Base-by-base conservation (phyloP, 169 alveolate genomes). In the Babesia caballi region DNA sequence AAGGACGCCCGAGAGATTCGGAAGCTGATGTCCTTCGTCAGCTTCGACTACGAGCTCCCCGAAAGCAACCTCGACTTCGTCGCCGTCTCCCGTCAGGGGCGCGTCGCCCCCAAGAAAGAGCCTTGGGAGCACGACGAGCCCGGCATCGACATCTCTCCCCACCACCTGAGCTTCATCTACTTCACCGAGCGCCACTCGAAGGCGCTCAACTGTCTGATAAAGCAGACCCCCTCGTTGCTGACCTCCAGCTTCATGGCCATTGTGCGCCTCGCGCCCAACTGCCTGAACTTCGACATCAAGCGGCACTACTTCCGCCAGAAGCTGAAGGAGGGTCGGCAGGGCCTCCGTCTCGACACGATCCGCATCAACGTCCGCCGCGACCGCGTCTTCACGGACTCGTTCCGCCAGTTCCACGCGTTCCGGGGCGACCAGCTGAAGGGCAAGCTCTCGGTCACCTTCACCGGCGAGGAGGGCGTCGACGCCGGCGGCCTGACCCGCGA, bases 401-500 rank as follows among this genome's bases (percentile, higher is more conserved):
- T 90, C 82, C 96, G 92, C 46, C 95, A 95, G 60, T 80, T 98
- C 49, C 84, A 95, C 17, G 69, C 81, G 60, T 85, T 92, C 50
- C 71, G 94, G 12, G 95, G 99, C 0, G 97, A 95, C 36, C 98
- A 96, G 86, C 91, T 96, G 94, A 91, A 96, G 73, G 97, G 98
- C 35, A 95, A 94, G 82, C 80, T 97, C 46, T 83, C 90, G 44
- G 97, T 98, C 27, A 82, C 91, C 30, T 98, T 97, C 78, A 92
- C 92, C 52, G 98, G 97, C 40, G 99, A 98, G 83, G 98, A 97
- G 76, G 99, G 99, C 28, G 90, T 97, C 59, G 99, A 98, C 85
- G 99, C 98, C 17, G 99, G 99, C 6, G 99, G 99, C 14, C 93
- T 98, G 7, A 96, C 99, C 35, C 87, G 99, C 77, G 99, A 98